phyloP scores from a whole-genome alignment of 768 basidiomycete species.

The Lyophyllum atratum region DNA sequence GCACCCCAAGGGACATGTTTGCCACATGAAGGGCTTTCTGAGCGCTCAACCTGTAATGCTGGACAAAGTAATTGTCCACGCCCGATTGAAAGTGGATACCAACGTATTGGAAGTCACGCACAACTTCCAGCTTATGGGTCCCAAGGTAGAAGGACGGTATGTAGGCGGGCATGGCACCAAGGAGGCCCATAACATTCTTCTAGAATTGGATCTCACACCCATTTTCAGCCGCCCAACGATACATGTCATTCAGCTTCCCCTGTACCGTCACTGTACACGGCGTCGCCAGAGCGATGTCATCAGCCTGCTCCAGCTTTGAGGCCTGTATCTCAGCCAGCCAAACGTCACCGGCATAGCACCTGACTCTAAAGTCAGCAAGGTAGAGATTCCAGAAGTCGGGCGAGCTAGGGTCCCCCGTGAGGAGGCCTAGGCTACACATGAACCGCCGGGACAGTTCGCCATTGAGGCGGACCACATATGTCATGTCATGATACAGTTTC shows the following conservation, averaged over 20 bases:
- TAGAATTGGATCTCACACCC: not conserved
- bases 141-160: not conserved
- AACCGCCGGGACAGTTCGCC: not conserved
- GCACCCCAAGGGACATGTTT: not conserved
- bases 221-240: not conserved
- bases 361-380: not conserved
- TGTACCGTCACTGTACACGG: not conserved
- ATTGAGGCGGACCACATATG: not conserved
- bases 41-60: not conserved
- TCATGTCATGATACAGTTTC: not conserved
- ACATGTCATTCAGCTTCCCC: not conserved
- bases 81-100: not conserved
- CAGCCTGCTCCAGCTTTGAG: not conserved
- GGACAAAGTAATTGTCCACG: not conserved
- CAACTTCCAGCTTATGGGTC: not conserved
- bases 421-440: too few relatives aligned
- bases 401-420: not conserved
- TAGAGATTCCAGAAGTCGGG: not conserved
- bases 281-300: not conserved
- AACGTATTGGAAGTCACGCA: not conserved
- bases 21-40: not conserved
- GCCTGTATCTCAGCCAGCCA: not conserved
- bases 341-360: not conserved
- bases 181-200: not conserved
- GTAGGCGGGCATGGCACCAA: not conserved